Base-by-base conservation (phyloP, 257 asterid species). In the Nicotiana tomentosiformis region DNA sequence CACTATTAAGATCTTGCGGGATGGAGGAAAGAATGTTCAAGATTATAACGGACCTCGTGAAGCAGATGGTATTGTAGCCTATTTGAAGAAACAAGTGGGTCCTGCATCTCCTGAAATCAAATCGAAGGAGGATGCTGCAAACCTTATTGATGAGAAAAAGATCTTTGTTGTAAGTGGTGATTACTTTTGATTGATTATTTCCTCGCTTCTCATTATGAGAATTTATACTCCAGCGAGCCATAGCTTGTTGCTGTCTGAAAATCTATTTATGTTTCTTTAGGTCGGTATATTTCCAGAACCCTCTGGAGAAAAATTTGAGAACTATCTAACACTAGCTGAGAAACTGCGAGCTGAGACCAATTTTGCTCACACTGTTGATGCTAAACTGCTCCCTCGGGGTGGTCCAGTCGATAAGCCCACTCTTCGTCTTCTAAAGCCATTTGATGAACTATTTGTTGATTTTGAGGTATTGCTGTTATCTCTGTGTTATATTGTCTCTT, bases 31-130 rank as follows among this genome's bases (percentile, higher is more conserved):
- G 82, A 46, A 18, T 69, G 69, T 83, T 81, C 95, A 92, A 74
- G 96, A 93, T 0, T 95, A 93, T 84, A 93, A 93, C 5, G 98
- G 97, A 37, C 98, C 98, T 60, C 98, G 98, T 65, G 95, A 95
- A 49, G 94, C 97, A 56, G 93, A 86, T 58, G 97, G 98, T 37
- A 93, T 95, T 57, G 92, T 87, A 49, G 77, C 89, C 5, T 95
- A 88, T 88, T 82, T 95, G 90, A 92, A 93, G 89, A 93, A 82
- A 84, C 98, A 93, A 91, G 86, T 66, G 78, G 98, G 98, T 61
- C 98, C 98, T 66, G 92, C 98, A 30, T 95, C 98, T 61, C 1
- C 84, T 83, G 98, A 93, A 84, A 92, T 93, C 77, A 95, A 90
- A 81, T 91, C 96, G 11, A 88, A 39, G 7, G 94, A 92, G 67